Evolutionary conservation across 768 basidiomycete species (phyloP), one percentile per base, ranked within the genome.

Genomic region (Tulasnella sp.): DNA sequence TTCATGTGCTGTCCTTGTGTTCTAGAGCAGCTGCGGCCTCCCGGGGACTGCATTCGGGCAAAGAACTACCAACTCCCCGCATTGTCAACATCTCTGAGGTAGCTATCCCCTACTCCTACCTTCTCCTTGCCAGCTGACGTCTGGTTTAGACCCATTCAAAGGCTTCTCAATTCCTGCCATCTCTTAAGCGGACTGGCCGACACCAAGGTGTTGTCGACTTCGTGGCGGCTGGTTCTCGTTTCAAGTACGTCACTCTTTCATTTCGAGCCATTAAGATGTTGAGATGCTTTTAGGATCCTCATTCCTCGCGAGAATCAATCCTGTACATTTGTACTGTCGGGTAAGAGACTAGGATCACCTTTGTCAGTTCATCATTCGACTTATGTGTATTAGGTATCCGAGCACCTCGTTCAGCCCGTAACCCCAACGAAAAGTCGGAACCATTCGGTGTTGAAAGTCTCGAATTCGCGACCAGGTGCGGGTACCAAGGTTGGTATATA

Each of bases 41-140:
- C 3, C 80, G 84, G 50, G 94, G 94, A 2, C 77, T 98, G 19
- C 94, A 99, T 66, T 92, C 90, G 12, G 84, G 86, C 19, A 97
- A 97, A 70, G 94, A 97, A 36, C 71, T 84, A 32, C 75, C 86
- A 1, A 67, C 85, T 15, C 83, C 84, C 0, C 78, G 81, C 46
- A 83, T 96, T 21, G 74, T 89, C 40, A 97, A 98, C 69, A 82
- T 94, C 23, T 96, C 91, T 2, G 94, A 99, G 76, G 88, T 87
- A 63, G 37, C 71, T n/a, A n/a, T n/a, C n/a, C n/a, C n/a, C n/a
- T n/a, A n/a, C n/a, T n/a, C n/a, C n/a, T n/a, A n/a, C n/a, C n/a
- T n/a, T n/a, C n/a, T n/a, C n/a, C n/a, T n/a, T n/a, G n/a, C n/a
- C n/a, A n/a, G n/a, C n/a, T n/a, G n/a, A n/a, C 36, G 15, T 32